Percentiles rank a stretch among this genome's conserved stretches.
Conservation (phyloP, 148 eudicot genomes). For the Salicornia ramosissima region DNA sequence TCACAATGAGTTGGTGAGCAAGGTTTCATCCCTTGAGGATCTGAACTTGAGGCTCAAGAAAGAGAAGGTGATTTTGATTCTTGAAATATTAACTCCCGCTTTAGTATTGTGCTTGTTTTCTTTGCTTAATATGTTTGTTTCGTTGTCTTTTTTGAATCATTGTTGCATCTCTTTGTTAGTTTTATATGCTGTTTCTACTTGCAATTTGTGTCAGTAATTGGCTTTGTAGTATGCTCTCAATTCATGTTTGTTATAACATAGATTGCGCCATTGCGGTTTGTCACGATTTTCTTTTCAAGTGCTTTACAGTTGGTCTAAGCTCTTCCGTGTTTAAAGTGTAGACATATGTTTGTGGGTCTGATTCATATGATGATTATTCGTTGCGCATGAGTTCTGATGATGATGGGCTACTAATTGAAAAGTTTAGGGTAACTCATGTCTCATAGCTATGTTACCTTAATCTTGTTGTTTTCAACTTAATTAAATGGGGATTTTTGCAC, state of each 20-base stretch:
- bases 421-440: no score
- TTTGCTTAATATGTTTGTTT: no score
- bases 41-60: conserved; percentile 64
- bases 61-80: conserved; percentile 50
- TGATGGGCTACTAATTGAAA: no score
- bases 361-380: not conserved
- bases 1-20: conserved; percentile 69
- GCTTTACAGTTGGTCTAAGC: not conserved
- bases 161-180: no score
- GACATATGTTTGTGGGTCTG: not conserved
- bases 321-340: not conserved
- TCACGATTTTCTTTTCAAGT: not conserved
- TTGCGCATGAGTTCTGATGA: no score
- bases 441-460: no score
- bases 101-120: not conserved
- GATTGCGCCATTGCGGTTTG: not conserved
- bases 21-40: conserved; percentile 70
- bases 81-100: not conserved
- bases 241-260: not conserved
- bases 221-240: not conserved
- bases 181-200: no score
- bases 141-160: no score
- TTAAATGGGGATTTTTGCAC: no score
- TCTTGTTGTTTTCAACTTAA: no score
- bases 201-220: no score